A percentile compares a stretch with the other conserved stretches of the same genome.
Conservation (phyloP, 2,329 filamentous ascomycete genomes). For the Phialemonium atrogriseum region DNA sequence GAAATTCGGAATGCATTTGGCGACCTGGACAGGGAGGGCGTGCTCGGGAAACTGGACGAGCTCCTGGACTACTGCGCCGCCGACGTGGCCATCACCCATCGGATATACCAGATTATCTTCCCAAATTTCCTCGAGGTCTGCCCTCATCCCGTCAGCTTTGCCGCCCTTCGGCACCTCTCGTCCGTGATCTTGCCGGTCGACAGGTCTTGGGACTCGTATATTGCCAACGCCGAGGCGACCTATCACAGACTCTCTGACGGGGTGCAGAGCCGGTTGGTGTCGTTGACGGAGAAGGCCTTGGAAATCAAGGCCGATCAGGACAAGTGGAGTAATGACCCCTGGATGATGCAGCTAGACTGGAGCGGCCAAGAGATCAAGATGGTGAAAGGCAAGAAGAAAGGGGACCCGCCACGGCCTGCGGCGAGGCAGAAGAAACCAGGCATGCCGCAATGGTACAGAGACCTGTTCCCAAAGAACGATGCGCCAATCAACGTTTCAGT, state of each 20-base stretch:
- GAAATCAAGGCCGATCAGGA: constrained; percentile 61
- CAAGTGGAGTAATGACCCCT: constrained; percentile 72
- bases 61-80: constrained; percentile 91
- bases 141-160: constrained; percentile 95
- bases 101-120: constrained; percentile 90
- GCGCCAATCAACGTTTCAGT: constrained; percentile 71
- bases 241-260: constrained; percentile 69
- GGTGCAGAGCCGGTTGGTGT: constrained; percentile 68
- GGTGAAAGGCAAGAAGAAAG: constrained; percentile 86
- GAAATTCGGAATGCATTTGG: constrained; percentile 79
- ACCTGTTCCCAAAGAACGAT: constrained; percentile 65
- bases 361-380: constrained; percentile 85
- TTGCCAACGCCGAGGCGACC: constrained; percentile 74
- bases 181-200: constrained; percentile 89
- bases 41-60: constrained; percentile 66
- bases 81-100: constrained; percentile 87
- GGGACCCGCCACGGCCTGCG: constrained; percentile 66
- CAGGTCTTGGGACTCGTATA: constrained; percentile 77
- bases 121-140: constrained; percentile 83
- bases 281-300: constrained; percentile 68
- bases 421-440: constrained; percentile 87
- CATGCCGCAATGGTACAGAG: constrained; percentile 94
- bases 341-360: constrained; percentile 93
- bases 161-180: constrained; percentile 84
- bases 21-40: constrained; percentile 63